A percentile compares a stretch with the other conserved stretches of the same genome.
Conservation (phyloP, 441 rosid species). For the Pelargonium exstipulatum region DNA sequence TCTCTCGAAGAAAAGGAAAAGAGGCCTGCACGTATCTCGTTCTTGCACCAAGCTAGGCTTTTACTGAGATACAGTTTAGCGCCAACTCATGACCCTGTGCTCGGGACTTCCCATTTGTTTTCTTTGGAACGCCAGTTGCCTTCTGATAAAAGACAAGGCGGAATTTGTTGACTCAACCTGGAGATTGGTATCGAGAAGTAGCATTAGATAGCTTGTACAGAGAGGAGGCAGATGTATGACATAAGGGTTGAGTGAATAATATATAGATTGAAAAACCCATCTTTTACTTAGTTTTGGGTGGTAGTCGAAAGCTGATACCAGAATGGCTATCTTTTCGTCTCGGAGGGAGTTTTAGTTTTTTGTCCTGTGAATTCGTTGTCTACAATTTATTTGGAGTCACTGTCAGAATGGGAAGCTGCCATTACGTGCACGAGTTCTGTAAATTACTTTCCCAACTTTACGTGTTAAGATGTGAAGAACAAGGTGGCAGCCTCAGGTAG, state of each 20-base stretch:
- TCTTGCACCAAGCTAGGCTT: slow-evolving; percentile 17
- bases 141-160: slow-evolving; percentile 23
- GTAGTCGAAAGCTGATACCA: slow-evolving; percentile 21
- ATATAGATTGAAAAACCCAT: slow-evolving; percentile 10
- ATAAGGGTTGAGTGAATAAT: slow-evolving; percentile 28
- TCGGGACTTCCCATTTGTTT: slow-evolving; percentile 19
- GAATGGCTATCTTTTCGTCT: slow-evolving; percentile 19
- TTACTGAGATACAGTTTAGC: slow-evolving; percentile 16
- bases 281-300: slow-evolving; percentile 1
- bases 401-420: slow-evolving; percentile 19
- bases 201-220: slow-evolving; percentile 17
- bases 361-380: slow-evolving; percentile 20
- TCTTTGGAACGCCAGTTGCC: slow-evolving; percentile 26
- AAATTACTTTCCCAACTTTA: slow-evolving; percentile 12
- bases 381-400: slow-evolving; percentile 19
- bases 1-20: slow-evolving; percentile 14
- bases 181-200: slow-evolving; percentile 23
- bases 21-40: slow-evolving; percentile 18
- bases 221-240: slow-evolving; percentile 21
- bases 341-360: slow-evolving; percentile 16
- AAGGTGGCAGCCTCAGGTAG: not conserved
- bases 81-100: slow-evolving; percentile 14
- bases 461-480: slow-evolving; percentile 14
- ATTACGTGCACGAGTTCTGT: slow-evolving; percentile 10
- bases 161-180: slow-evolving; percentile 19